Base-by-base conservation (phyloP, 2,329 filamentous ascomycete genomes). In the Fonsecaea pedrosoi region DNA sequence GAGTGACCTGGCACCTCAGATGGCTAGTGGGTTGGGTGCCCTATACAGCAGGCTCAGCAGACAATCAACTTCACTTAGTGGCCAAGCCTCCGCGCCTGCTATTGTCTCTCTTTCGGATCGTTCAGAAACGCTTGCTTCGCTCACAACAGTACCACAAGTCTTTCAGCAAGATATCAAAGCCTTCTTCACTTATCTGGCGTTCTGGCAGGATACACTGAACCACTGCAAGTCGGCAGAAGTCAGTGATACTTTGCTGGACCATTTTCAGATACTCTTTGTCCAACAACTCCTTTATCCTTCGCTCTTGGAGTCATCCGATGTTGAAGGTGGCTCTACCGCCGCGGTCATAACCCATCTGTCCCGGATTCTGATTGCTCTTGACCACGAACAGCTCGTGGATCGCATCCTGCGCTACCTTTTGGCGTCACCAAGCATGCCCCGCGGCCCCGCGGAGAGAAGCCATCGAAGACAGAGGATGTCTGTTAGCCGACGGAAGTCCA, bases 171-270 rank as follows among this genome's bases (percentile, higher is more conserved):
- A 97, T 73, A 87, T 98, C 75, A 89, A 94, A 62, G 96, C 94
- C 0, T 99, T 99, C 75, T 84, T 99, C 50, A 97, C 95, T 0
- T 96, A 98, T 76, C 85, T 99, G 57, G 83, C 96, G 5, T 99
- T 99, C 76, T 99, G 95, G 95, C 95, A 99, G 80, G 95, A 99
- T 77, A 94, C 97, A 38, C 83, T 99, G 68, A 95, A 98, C 77
- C 94, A 98, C 78, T 99, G 95, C 81, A 89, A 89, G 74, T 98
- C 94, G 3, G 84, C 89, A 1, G 94, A 98, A 76, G 92, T 99
- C 72, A 95, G 94, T 77, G 92, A 92, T 71, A 97, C 94, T 0
- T 82, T 99, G 59, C 84, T 99, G 37, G 95, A 99, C 77, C 95
- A 99, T 79, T 99, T 99, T 75, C 94, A 97, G 77, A 91, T 98